Evolutionary conservation across 139 green algal species (phyloP).

Genomic region (Choricystis sp.): DNA sequence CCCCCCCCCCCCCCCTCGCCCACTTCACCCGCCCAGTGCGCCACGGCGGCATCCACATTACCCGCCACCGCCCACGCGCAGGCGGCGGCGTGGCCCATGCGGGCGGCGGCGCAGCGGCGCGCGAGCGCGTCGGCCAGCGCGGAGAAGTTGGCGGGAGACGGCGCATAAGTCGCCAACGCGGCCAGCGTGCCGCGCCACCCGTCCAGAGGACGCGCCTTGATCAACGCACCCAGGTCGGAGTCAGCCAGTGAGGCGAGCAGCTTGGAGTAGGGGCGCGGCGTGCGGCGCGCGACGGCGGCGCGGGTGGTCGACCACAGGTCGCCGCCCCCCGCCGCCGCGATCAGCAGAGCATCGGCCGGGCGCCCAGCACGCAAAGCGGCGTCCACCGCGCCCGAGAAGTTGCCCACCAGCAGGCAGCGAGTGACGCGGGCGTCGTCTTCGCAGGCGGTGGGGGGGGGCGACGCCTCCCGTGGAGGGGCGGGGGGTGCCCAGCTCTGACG

Average conservation of each 20-base stretch:
- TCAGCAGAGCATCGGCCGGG: constrained; percentile 83
- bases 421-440: constrained; percentile 60
- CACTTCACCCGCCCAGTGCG: constrained; percentile 34
- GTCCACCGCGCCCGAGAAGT: constrained; percentile 75
- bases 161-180: constrained; percentile 76
- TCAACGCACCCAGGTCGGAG: constrained; percentile 58
- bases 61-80: constrained; percentile 84
- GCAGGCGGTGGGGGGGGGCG: not conserved
- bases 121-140: constrained; percentile 52
- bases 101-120: constrained; percentile 15
- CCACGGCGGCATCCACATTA: constrained; percentile 70
- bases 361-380: constrained; percentile 29
- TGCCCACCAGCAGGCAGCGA: constrained; percentile 71
- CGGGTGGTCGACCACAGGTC: constrained; percentile 33
- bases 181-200: constrained; percentile 90
- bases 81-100: constrained; percentile 61
- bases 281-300: constrained; percentile 53
- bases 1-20: not conserved
- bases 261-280: constrained; percentile 65
- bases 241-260: constrained; percentile 37
- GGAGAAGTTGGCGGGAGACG: constrained; percentile 33
- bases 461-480: not conserved
- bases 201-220: constrained; percentile 53
- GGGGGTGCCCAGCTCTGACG: constrained; percentile 1
- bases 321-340: constrained; percentile 48